These are phyloP conservation scores for Cubamyces sp. DNA, from an alignment of 768 basidiomycete genomes.

Conservation along the genomic window DNA sequence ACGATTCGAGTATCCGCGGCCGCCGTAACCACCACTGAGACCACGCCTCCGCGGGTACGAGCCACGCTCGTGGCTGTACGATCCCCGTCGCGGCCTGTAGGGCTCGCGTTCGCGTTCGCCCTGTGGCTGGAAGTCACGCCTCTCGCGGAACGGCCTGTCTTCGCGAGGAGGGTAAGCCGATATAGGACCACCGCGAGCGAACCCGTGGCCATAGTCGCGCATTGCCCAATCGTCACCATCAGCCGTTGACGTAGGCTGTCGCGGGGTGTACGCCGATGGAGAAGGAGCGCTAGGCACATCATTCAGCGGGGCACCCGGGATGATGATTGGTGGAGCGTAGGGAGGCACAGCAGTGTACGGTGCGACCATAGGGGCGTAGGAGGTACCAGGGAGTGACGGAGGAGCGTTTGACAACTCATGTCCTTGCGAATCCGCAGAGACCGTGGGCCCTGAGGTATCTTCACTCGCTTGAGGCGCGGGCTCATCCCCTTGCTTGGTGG, in stretches of 20 bases:
- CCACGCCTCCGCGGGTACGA: slow-evolving; percentile 37
- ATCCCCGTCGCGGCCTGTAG: slow-evolving; percentile 40
- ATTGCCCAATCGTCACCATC: slow-evolving; percentile 51
- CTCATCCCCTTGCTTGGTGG: slow-evolving; percentile 36
- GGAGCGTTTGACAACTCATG: neutral
- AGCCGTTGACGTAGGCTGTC: slow-evolving; percentile 15
- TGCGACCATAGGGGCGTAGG: slow-evolving; percentile 14
- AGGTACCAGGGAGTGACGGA: neutral
- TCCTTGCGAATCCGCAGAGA: neutral
- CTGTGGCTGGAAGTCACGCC: slow-evolving; percentile 33
- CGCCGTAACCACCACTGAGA: slow-evolving; percentile 35
- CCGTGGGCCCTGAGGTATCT: neutral
- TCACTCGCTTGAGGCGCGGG: neutral
- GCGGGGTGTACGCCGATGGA: slow-evolving; percentile 19
- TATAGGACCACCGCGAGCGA: slow-evolving; percentile 48
- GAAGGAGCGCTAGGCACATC: slow-evolving; percentile 14
- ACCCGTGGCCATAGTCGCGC: slow-evolving; percentile 66
- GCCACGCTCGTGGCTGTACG: slow-evolving; percentile 38
- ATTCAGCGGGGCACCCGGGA: slow-evolving; percentile 10
- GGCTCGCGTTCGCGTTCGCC: slow-evolving; percentile 26
- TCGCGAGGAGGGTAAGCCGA: slow-evolving; percentile 41
- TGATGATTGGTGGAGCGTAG: slow-evolving; percentile 13
- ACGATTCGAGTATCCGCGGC: slow-evolving; percentile 33
- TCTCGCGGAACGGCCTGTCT: slow-evolving; percentile 27
- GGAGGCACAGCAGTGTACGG: slow-evolving; percentile 10